Evolutionary conservation across 2,329 filamentous ascomycete species (phyloP), one percentile per base, ranked within the genome.

Genomic region (Coniochaeta hoffmannii): DNA sequence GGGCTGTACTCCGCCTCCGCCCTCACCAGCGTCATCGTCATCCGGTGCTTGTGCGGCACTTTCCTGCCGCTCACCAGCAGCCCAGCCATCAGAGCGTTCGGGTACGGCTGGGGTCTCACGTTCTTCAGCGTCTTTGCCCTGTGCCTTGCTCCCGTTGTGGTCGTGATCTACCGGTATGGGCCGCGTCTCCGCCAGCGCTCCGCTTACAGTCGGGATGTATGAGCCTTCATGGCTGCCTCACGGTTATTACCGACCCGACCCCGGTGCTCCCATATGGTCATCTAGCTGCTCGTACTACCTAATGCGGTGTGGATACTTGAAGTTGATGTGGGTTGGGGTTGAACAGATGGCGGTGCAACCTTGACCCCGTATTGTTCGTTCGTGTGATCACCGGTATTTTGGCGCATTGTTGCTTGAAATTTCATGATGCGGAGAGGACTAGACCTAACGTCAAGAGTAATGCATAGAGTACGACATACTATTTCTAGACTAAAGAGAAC

Each of bases 1-100:
- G 78, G 79, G 0, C 57, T 79, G 6, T 83, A 80, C 61, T 76
- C 79, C 1, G 81, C 81, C 0, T 81, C 78, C 11, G 80, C 80
- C 1, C 73, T 83, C 69, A 83, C 80, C 0, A 79, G 76, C 0
- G 63, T 83, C 5, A 80, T 84, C 56, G 77, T 83, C 1, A 73
- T 73, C 1, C 70, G 80, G 35, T 83, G 79, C 57, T 66, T 85
- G 0, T 74, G 77, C 66, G 76, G 80, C 3, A 83, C 82, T 0
- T 78, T 85, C 41, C 59, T 85, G 30, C 82, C 82, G 0, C 68
- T 85, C 46, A 66, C 72, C 0, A 73, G 76, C 1, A 74, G 68
- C 1, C 78, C 79, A 0, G 61, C 84, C 44, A 70, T 76, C 0
- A 71, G 73, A 8, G 56, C 55, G 0, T 69, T 81, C 14, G 82